Evolutionary conservation across 805 yeast species (phyloP), one percentile per base, ranked within the genome.

Genomic region (Diddensiella transvaalensis): DNA sequence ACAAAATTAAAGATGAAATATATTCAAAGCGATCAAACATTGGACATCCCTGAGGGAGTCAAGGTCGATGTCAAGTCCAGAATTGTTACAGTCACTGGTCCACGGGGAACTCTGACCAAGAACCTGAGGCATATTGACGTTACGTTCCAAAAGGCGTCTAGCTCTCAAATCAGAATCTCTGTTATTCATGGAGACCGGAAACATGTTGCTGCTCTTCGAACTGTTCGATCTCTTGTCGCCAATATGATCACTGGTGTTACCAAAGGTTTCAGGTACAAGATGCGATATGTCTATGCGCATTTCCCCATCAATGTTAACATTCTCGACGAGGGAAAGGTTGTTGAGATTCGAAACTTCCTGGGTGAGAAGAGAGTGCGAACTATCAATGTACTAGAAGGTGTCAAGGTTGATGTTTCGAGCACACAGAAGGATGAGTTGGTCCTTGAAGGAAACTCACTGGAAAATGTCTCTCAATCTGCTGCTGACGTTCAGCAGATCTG

Each of bases 231-330:
- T 60, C 79, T 93, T 72, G 80, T 93, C 67, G 71, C 87, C 71
- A 93, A 93, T 87, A 76, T 93, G 83, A 75, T 93, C 77, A 87
- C 86, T 63, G 99, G 99, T 86, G 99, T 93, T 72, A 93, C 99
- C 74, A 83, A 83, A 80, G 99, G 98, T 77, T 91, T 78, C 95
- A 83, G 87, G 79, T 93, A 93, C 93, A 93, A 93, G 87, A 85
- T 93, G 97, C 89, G 98, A 83, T 90, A 88, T 76, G 99, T 93
- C 60, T 95, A 91, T 73, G 99, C 99, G 84, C 99, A 93, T 87
- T 93, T 93, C 96, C 99, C 99, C 75, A 93, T 95, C 78, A 93
- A 93, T 78, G 96, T 93, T 64, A 91, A 90, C 81, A 74, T 89
- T 63, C 72, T 86, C 71, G 87, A 86, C 61, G 77, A 79, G 67